phyloP scores from a whole-genome alignment of 1,139 yeast species.

The Suhomyces atakaporum region DNA sequence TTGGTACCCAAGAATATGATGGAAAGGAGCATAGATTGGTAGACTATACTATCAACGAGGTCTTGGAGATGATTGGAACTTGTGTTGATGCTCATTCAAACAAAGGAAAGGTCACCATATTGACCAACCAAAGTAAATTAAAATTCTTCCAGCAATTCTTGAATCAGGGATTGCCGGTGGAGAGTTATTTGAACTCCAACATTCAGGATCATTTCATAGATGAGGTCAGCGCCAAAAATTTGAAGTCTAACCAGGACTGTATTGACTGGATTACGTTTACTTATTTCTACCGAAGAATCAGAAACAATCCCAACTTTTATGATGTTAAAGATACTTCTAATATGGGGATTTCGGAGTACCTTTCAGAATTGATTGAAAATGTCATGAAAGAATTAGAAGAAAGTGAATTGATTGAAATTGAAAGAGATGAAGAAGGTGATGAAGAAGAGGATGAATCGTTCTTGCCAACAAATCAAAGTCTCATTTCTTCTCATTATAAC shows the following conservation, averaged over 20 bases:
- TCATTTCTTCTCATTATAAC: conserved; percentile 74
- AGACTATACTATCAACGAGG: conserved; percentile 66
- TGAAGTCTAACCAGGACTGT: conserved; percentile 77
- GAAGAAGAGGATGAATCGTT: conserved; percentile 49
- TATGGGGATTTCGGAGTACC: conserved; percentile 71
- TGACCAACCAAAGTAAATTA: conserved; percentile 57
- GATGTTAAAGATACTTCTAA: conserved; percentile 68
- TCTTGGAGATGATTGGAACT: conserved; percentile 76
- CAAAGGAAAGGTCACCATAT: conserved; percentile 47
- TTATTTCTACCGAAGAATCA: conserved; percentile 77
- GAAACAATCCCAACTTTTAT: conserved; percentile 84
- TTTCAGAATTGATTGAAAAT: conserved; percentile 83
- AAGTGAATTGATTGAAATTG: conserved; percentile 63
- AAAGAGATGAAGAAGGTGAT: conserved; percentile 43
- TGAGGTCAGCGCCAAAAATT: conserved; percentile 69
- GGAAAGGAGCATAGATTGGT: conserved; percentile 70
- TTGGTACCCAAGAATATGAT: conserved; percentile 75
- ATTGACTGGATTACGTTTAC: conserved; percentile 89
- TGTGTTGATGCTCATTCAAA: conserved; percentile 33
- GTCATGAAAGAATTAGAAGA: conserved; percentile 65
- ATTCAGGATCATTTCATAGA: conserved; percentile 68
- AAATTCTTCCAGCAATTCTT: conserved; percentile 73
- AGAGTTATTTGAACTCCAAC: conserved; percentile 63
- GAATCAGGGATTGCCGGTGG: conserved; percentile 77
- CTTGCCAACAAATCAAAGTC: conserved; percentile 64